phyloP scores from a whole-genome alignment of 139 green algal genomes.

The Chlorella sp. region DNA sequence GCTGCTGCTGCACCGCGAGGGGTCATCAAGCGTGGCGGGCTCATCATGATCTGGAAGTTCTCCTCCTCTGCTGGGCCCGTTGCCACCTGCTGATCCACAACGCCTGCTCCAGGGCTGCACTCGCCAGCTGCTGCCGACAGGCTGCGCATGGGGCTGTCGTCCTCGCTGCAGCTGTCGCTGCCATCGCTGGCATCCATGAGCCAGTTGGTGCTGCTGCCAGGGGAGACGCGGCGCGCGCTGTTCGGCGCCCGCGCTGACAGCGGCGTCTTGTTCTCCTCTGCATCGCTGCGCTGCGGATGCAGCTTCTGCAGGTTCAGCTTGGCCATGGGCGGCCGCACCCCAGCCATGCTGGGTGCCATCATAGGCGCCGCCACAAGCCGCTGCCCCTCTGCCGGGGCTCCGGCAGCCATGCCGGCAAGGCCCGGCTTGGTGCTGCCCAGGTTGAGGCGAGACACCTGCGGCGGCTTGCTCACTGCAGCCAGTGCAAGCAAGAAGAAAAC shows the following conservation, averaged over 20 bases:
- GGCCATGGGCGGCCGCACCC: constrained; percentile 4
- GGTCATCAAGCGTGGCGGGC: constrained; percentile 25
- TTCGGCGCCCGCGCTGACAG: constrained; percentile 17
- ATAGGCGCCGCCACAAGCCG: background rate
- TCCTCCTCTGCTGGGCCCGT: background rate
- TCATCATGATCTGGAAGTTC: constrained; percentile 1
- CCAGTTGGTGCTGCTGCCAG: constrained; percentile 21
- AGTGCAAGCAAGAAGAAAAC: background rate
- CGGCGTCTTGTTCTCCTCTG: constrained; percentile 26
- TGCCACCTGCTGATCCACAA: background rate
- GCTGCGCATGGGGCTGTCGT: background rate
- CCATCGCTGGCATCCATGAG: constrained; percentile 7
- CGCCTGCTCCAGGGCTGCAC: background rate
- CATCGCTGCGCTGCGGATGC: background rate
- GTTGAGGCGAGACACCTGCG: constrained; percentile 23
- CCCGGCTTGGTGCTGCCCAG: constrained; percentile 2
- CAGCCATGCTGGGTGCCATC: background rate
- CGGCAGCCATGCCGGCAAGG: background rate
- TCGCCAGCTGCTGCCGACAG: background rate
- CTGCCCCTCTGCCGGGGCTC: background rate
- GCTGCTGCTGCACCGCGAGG: background rate
- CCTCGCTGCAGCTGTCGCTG: background rate
- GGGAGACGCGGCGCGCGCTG: background rate
- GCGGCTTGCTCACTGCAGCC: background rate
- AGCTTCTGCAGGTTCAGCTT: constrained; percentile 32